Base-by-base conservation (phyloP, 805 yeast genomes). In the Sugiyamaella smithiae region DNA sequence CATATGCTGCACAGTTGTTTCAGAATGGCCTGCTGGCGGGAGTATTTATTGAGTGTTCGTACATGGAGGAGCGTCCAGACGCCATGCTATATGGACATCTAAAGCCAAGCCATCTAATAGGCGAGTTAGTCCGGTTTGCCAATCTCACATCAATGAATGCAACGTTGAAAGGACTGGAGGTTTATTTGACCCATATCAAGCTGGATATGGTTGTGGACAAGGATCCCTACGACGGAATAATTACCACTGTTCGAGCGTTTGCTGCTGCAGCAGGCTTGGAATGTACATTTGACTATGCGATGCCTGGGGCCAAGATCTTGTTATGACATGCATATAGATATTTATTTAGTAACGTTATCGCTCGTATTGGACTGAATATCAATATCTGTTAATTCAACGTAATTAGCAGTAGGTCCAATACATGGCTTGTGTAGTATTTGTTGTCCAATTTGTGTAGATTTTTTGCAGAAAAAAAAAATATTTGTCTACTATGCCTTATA, bases 21-120 rank as follows among this genome's bases (percentile, higher is more conserved):
- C 58, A 69, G 0, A 41, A 66, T 3, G 63, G 68, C 2, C 5
- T 20, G n/a, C 66, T 89, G 38, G 69, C 65, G 17, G 80, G 81
- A 0, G 75, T 89, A 1, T 64, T 88, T 12, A 76, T 90, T 20
- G 97, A 89, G 64, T 89, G 97, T 61, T 86, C 96, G 0, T 76
- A 79, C 4, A 59, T 73, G 1, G 71, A 72, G 52, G 66, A 69
- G 8, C 72, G 76, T 0, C 68, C 71, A 1, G 65, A 69, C 7
- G 72, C 73, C 5, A 74, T 78, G 2, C 59, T 88, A 22, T 89
- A 80, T 62, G 97, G 97, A 1, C 97, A 89, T 66, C 61, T 89
- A 66, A 82, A 85, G 9, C 95, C 97, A 3, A 57, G 64, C 1
- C 75, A 76, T 55, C 64, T 89, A 24, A 72, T 85, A 9, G 60